Evolutionary conservation across 352 stramenopile genomes (phyloP).

Genomic region (Globisporangium sylvaticum): DNA sequence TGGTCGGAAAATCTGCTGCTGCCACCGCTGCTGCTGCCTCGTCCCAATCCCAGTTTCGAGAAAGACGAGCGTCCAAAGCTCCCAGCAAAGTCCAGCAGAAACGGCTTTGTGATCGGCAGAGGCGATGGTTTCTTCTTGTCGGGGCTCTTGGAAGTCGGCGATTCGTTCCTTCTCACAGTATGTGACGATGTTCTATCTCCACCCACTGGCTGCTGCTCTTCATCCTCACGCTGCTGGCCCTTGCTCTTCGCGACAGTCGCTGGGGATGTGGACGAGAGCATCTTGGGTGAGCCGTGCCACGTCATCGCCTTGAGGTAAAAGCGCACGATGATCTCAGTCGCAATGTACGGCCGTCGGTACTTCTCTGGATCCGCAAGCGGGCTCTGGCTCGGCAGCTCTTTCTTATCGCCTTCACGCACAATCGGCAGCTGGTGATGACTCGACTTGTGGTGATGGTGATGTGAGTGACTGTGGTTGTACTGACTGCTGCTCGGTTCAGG

Average conservation of each 20-base stretch:
- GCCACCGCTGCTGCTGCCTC: constrained; percentile 19
- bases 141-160: not conserved
- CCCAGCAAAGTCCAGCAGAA: constrained; percentile 12
- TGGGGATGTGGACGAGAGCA: constrained; percentile 13
- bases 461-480: constrained; percentile 1
- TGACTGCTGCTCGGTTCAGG: not conserved
- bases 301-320: constrained; percentile 75
- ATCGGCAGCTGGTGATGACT: not conserved
- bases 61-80: constrained; percentile 12
- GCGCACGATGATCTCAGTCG: constrained; percentile 67
- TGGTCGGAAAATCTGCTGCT: constrained; percentile 39
- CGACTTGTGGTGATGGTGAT: constrained; percentile 5
- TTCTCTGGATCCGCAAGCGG: constrained; percentile 32
- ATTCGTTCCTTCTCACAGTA: not conserved
- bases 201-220: not conserved
- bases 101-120: constrained; percentile 8
- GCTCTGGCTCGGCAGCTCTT: constrained; percentile 1
- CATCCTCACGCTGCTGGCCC: not conserved
- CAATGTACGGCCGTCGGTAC: constrained; percentile 54
- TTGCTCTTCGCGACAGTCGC: not conserved
- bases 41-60: constrained; percentile 4
- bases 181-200: not conserved
- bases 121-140: constrained; percentile 5
- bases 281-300: constrained; percentile 60
- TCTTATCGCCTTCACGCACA: not conserved